phyloP scores from a whole-genome alignment of 257 asterid species.

The Mentha longifolia region DNA sequence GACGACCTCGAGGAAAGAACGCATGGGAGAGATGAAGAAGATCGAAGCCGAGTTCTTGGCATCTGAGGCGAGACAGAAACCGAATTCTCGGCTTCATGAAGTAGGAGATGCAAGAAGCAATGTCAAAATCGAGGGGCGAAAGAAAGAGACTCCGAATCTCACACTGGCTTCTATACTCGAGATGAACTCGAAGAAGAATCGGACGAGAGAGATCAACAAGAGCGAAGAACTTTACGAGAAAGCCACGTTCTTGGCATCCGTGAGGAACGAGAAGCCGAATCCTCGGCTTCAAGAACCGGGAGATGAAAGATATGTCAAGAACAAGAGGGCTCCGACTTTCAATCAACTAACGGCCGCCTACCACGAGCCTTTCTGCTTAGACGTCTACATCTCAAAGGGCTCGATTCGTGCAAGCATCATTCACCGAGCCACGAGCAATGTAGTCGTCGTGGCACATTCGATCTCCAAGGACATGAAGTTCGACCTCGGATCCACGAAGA shows the following conservation, averaged over 20 bases:
- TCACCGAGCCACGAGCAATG: conserved; percentile 87
- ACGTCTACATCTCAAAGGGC: conserved; percentile 64
- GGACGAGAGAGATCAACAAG: conserved; percentile 38
- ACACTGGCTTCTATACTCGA: conserved; percentile 26
- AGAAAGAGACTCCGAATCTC: conserved; percentile 32
- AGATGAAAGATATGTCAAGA: conserved; percentile 22
- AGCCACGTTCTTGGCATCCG: neutral
- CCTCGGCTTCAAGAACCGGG: conserved; percentile 37
- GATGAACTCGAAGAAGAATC: conserved; percentile 39
- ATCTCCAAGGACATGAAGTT: conserved; percentile 91
- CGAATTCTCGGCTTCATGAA: conserved; percentile 33
- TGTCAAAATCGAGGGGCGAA: conserved; percentile 31
- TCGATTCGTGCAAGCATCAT: conserved; percentile 83
- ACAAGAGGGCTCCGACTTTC: conserved; percentile 65
- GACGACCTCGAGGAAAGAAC: conserved; percentile 39
- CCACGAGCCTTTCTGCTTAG: conserved; percentile 90
- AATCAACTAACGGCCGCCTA: conserved; percentile 81
- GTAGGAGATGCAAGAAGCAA: conserved; percentile 33
- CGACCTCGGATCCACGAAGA: conserved; percentile 76
- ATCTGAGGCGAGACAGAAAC: conserved; percentile 9
- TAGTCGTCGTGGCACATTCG: conserved; percentile 78
- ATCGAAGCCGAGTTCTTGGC: conserved; percentile 25
- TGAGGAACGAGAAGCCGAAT: conserved; percentile 23
- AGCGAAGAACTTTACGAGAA: conserved; percentile 28
- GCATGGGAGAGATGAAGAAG: conserved; percentile 38